A percentile compares a stretch with the other conserved stretches of the same genome.
Evolutionary conservation across 805 yeast genomes (phyloP).

Genomic region (Metschnikowia matae): DNA sequence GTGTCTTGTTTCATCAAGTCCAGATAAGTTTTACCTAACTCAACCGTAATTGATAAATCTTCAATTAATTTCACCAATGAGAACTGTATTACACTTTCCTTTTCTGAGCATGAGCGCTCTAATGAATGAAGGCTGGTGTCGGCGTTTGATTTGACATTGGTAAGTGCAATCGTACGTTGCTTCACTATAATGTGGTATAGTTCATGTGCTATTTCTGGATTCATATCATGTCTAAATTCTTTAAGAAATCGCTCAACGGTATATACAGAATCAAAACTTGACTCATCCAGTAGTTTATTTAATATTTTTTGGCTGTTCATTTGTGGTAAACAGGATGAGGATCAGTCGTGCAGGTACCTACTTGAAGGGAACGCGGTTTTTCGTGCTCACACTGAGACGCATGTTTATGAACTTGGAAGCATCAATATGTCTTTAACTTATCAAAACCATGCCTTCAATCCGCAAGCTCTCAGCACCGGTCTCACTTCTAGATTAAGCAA

Average conservation of each 20-base stretch:
- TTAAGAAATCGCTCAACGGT: not conserved
- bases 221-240: not conserved
- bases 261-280: not conserved
- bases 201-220: not conserved
- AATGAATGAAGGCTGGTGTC: not conserved
- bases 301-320: not conserved
- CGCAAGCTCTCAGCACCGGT: conserved; percentile 81
- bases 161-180: not conserved
- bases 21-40: not conserved
- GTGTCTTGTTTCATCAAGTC: not conserved
- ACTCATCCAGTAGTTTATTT: conserved; percentile 1
- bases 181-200: not conserved
- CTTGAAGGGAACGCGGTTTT: not conserved
- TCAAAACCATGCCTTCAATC: conserved; percentile 31
- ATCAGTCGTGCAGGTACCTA: conserved; percentile 6
- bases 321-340: not conserved
- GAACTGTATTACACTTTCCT: not conserved
- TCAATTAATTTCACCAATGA: not conserved
- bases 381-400: not conserved
- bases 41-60: not conserved
- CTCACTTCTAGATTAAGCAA: conserved; percentile 62
- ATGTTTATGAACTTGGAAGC: not conserved
- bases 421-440: conserved; percentile 14
- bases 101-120: not conserved
- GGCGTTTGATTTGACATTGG: not conserved